phyloP scores from a whole-genome alignment of 129 eudicot species.

The Gnaphalium uliginosum region DNA sequence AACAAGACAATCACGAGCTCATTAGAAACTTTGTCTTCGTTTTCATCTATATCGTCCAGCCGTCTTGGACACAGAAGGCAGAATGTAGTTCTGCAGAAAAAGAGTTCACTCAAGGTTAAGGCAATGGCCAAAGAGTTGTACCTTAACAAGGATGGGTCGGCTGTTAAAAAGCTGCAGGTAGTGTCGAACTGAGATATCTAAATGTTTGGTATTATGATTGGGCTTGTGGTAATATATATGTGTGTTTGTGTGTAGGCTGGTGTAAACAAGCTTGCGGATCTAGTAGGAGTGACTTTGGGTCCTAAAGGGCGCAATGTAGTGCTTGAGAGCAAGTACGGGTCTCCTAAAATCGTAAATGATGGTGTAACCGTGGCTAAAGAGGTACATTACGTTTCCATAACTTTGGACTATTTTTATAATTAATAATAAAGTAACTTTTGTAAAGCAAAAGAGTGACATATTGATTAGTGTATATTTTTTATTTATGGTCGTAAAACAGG shows the following conservation, averaged over 20 bases:
- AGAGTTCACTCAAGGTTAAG: constrained; percentile 41
- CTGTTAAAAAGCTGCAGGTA: constrained; percentile 76
- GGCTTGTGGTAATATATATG: constrained; percentile 17
- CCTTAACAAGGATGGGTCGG: constrained; percentile 73
- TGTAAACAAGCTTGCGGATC: constrained; percentile 51
- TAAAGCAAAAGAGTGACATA: background rate
- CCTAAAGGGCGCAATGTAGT: constrained; percentile 74
- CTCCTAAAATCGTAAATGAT: constrained; percentile 58
- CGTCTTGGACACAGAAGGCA: constrained; percentile 47
- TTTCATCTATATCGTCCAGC: constrained; percentile 46
- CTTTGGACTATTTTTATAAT: background rate
- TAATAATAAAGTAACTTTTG: background rate
- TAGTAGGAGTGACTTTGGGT: constrained; percentile 51
- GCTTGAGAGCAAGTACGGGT: constrained; percentile 59
- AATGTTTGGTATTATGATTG: background rate
- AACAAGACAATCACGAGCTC: constrained; percentile 15
- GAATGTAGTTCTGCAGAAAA: constrained; percentile 41
- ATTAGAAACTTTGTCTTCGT: constrained; percentile 54
- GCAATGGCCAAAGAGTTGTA: constrained; percentile 71
- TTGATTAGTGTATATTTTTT: background rate
- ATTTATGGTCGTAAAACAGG: background rate
- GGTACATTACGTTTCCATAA: constrained; percentile 10
- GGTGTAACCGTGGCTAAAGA: constrained; percentile 64
- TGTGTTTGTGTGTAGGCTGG: constrained; percentile 30
- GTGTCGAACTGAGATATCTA: background rate